These are phyloP conservation scores for Microstegium vimineum DNA, from an alignment of 176 grass and related monocot genomes.

Conservation along the genomic window DNA sequence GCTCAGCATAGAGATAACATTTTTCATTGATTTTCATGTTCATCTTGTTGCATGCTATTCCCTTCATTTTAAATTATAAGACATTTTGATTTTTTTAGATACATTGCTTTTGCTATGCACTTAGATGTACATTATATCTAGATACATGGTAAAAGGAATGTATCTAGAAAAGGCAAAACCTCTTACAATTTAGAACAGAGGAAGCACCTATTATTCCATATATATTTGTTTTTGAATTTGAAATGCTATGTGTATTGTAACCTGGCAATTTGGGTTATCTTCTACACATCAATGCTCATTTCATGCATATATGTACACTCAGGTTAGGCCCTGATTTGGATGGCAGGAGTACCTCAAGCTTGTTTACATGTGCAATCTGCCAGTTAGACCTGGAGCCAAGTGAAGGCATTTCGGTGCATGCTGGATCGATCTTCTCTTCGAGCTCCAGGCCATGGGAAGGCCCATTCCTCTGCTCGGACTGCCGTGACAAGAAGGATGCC, in stretches of 20 bases:
- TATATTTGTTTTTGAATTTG: not conserved
- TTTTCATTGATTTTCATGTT: not conserved
- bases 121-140: not conserved
- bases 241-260: not conserved
- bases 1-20: not conserved
- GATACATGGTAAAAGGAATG: not conserved
- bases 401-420: slow-evolving; percentile 82
- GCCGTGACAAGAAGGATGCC: slow-evolving; percentile 90
- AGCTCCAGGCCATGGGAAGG: slow-evolving; percentile 90
- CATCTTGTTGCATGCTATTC: not conserved
- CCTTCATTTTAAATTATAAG: not conserved
- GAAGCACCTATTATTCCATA: not conserved
- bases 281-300: slow-evolving; percentile 15
- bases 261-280: not conserved
- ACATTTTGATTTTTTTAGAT: not conserved
- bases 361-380: slow-evolving; percentile 94
- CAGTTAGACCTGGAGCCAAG: slow-evolving; percentile 75
- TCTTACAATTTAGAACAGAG: not conserved
- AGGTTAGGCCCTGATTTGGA: slow-evolving; percentile 67
- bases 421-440: slow-evolving; percentile 74
- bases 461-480: slow-evolving; percentile 82
- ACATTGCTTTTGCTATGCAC: not conserved
- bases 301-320: slow-evolving; percentile 5
- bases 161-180: not conserved
- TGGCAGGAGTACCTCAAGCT: slow-evolving; percentile 31